These are phyloP conservation scores for Fusarium sp. DNA, from an alignment of 2,329 filamentous ascomycete species.

Conservation along the genomic window DNA sequence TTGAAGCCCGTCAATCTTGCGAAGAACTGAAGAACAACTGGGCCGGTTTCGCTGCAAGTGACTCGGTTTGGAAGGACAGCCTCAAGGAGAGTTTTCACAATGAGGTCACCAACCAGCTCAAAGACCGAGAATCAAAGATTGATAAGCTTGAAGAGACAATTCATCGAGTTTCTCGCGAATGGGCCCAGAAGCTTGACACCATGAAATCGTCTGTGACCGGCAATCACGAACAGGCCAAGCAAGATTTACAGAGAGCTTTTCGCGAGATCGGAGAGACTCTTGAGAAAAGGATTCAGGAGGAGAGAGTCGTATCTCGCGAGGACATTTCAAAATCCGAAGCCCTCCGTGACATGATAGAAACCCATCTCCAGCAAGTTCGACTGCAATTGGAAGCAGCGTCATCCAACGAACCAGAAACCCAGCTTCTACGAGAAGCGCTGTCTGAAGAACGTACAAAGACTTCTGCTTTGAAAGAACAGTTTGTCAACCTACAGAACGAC, in stretches of 20 bases:
- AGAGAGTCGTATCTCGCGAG: slow-evolving; percentile 34
- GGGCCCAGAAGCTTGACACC: slow-evolving; percentile 31
- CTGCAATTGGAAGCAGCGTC: slow-evolving; percentile 22
- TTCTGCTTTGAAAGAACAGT: slow-evolving; percentile 29
- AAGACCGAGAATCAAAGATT: slow-evolving; percentile 37
- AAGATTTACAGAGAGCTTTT: slow-evolving; percentile 32
- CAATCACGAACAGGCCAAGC: slow-evolving; percentile 25
- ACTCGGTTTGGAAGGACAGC: slow-evolving; percentile 7
- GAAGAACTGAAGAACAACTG: slow-evolving; percentile 32
- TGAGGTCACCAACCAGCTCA: slow-evolving; percentile 33
- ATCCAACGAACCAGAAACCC: background rate
- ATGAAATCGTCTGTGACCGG: slow-evolving; percentile 18
- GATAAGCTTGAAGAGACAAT: slow-evolving; percentile 39
- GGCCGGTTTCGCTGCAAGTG: slow-evolving; percentile 6
- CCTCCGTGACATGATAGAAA: slow-evolving; percentile 27
- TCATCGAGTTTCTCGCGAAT: slow-evolving; percentile 26
- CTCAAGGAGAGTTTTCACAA: slow-evolving; percentile 18
- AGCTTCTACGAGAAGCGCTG: slow-evolving; percentile 15
- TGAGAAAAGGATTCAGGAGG: slow-evolving; percentile 39
- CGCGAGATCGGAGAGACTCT: slow-evolving; percentile 38
- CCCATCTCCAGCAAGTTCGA: slow-evolving; percentile 38
- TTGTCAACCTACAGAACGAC: slow-evolving; percentile 40
- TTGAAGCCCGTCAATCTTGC: slow-evolving; percentile 24
- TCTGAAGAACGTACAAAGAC: slow-evolving; percentile 21
- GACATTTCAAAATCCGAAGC: slow-evolving; percentile 26